Percentiles rank a stretch among this genome's conserved stretches.
phyloP scores from a whole-genome alignment of 805 yeast species.

The Naumovozyma castellii region DNA sequence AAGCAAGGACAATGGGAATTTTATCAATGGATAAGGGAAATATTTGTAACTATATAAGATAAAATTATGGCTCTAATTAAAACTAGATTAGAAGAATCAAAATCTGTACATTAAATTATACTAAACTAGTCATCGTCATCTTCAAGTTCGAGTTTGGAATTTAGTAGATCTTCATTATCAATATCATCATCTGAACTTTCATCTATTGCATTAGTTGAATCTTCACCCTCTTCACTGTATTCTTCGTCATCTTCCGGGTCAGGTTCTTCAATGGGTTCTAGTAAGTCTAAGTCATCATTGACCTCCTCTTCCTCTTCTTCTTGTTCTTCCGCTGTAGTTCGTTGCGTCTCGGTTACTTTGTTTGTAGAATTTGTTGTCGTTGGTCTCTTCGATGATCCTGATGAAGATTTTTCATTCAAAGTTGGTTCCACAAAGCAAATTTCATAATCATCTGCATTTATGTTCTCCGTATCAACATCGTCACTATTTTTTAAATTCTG shows the following conservation, averaged over 20 bases:
- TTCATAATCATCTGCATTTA: not conserved
- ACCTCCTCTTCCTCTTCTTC: conserved; percentile 16
- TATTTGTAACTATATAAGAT: no score
- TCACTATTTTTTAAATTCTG: conserved; percentile 8
- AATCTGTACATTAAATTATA: no score
- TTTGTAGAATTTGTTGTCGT: not conserved
- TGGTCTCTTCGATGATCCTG: not conserved
- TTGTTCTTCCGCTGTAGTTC: not conserved
- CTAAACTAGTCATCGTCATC: no score
- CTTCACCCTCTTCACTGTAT: conserved; percentile 8
- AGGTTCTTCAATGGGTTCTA: conserved; percentile 8
- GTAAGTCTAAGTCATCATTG: conserved; percentile 6
- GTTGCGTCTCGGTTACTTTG: not conserved
- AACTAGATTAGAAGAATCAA: no score
- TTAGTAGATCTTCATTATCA: conserved; percentile 2
- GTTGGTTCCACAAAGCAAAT: not conserved
- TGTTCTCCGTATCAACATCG: not conserved
- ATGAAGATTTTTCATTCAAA: not conserved
- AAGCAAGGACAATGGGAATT: no score
- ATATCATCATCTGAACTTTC: not conserved
- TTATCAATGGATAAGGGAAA: no score
- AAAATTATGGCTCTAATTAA: no score
- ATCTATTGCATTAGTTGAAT: not conserved
- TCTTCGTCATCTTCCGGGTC: conserved; percentile 1
- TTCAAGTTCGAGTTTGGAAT: no score